Base-by-base conservation (phyloP, 176 grass and related monocot species). In the Alopecurus myosuroides region DNA sequence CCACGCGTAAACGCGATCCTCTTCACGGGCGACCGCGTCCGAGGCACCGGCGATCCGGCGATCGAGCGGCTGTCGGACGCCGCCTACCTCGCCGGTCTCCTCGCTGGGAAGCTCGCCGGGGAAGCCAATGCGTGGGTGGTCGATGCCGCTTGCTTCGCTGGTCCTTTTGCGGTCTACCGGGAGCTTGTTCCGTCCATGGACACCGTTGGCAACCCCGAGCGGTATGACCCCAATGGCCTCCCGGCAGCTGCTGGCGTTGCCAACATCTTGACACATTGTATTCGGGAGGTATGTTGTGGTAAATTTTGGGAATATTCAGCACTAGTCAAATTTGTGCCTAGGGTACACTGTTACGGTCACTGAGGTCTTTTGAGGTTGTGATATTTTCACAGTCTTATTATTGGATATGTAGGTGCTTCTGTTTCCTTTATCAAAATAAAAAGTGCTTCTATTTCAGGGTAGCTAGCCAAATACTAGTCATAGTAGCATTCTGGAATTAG, bases 121-220 rank as follows among this genome's bases (percentile, higher is more conserved):
- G 89, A 88, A 31, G 65, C 71, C 83, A 98, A 95, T 62, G 83
- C 89, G 30, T 98, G 93, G 96, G 91, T 95, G 61, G 31, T 95
- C 80, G 96, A 98, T 39, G 89, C 93, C 5, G 70, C 96, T 11
- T 92, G 89, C 45, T 94, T 93, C 78, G 56, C 82, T 23, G 91
- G 91, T 23, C 29, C 90, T 25, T 94, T 90, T 74, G 96, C 89
- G 6, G 83, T 95, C 12, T 98, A 98, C 85, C 74, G 76, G 3
- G 87, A 92, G 66, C 81, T 98, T 31, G 77, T 98, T 30, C 96
- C 87, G 22, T 51, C 80, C 13, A 49, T 95, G 45, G 81, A 90
- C 77, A 51, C 86, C 51, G 56, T 70, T 28, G 96, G 96, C 1
- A 88, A 98, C 52, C 89, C 96, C 3, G 88, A 86, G 41, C 68